Evolutionary conservation across 495 filamentous ascomycete species (phyloP).

Genomic region (Penicillium canariense): DNA sequence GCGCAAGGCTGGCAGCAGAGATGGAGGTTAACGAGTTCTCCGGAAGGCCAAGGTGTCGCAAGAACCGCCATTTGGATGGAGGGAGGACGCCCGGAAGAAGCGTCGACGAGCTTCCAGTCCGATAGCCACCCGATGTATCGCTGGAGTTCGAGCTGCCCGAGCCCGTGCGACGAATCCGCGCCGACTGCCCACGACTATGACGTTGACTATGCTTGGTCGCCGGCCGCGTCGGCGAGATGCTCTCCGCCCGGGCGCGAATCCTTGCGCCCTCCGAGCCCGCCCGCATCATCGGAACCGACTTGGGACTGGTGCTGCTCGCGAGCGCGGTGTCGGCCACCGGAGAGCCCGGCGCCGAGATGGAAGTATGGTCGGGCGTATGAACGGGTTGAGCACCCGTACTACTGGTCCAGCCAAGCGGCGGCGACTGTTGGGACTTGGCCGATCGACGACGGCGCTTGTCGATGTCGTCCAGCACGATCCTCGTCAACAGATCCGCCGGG

Average conservation of each 20-base stretch:
- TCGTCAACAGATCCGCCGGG: constrained; percentile 80
- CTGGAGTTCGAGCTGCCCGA: constrained; percentile 93
- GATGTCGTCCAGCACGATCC: constrained; percentile 95
- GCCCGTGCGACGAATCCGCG: constrained; percentile 77
- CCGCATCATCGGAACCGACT: constrained; percentile 48
- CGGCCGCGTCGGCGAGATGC: constrained; percentile 76
- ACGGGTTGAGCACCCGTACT: constrained; percentile 46
- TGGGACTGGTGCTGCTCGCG: constrained; percentile 45
- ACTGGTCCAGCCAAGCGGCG: constrained; percentile 58
- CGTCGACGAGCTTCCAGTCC: constrained; percentile 71
- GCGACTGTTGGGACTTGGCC: constrained; percentile 78
- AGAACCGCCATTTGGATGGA: constrained; percentile 87
- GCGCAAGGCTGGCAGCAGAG: constrained; percentile 66
- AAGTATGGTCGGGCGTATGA: constrained; percentile 56
- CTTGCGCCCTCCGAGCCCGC: constrained; percentile 48
- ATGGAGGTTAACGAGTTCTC: constrained; percentile 87
- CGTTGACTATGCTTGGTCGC: constrained; percentile 67
- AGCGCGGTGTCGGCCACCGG: constrained; percentile 53
- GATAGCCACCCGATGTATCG: constrained; percentile 63
- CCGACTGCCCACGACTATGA: constrained; percentile 46
- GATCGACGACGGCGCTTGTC: constrained; percentile 85
- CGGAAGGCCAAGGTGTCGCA: constrained; percentile 85
- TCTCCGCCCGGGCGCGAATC: constrained; percentile 57
- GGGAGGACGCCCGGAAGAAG: constrained; percentile 65
- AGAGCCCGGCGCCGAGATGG: constrained; percentile 60